Percentiles rank a stretch among this genome's conserved stretches.
phyloP scores from a whole-genome alignment of 2,329 filamentous ascomycete species.

The Xylariaceae sp. region DNA sequence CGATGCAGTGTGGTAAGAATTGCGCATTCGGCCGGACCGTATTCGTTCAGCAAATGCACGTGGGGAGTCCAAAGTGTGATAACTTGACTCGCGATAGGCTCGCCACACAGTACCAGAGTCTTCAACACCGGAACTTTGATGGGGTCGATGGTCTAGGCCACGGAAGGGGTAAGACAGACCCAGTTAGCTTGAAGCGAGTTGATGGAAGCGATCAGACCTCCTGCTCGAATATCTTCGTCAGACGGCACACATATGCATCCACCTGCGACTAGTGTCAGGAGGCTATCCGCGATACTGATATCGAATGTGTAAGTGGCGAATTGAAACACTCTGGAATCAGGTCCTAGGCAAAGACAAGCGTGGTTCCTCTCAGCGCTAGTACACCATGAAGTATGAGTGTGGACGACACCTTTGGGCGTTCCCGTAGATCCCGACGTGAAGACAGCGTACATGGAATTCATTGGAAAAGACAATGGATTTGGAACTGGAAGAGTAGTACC shows the following conservation, averaged over 20 bases:
- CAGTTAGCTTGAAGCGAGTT: constrained; percentile 19
- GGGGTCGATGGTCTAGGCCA: constrained; percentile 21
- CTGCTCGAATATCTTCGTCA: background rate
- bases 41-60: constrained; percentile 21
- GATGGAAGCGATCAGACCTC: no score
- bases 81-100: constrained; percentile 17
- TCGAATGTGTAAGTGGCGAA: background rate
- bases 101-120: constrained; percentile 24
- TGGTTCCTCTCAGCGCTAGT: background rate
- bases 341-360: background rate
- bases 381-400: background rate
- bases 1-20: constrained; percentile 14
- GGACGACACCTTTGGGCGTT: background rate
- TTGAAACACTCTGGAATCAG: background rate
- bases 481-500: background rate
- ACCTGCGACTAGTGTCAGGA: background rate
- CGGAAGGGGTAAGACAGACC: constrained; percentile 23
- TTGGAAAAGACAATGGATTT: background rate
- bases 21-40: constrained; percentile 24
- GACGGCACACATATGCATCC: background rate
- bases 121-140: constrained; percentile 19
- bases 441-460: background rate
- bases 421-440: background rate
- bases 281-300: background rate
- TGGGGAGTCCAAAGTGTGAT: constrained; percentile 19